Evolutionary conservation across 257 asterid genomes (phyloP).

Genomic region (Gardenia jasminoides): DNA sequence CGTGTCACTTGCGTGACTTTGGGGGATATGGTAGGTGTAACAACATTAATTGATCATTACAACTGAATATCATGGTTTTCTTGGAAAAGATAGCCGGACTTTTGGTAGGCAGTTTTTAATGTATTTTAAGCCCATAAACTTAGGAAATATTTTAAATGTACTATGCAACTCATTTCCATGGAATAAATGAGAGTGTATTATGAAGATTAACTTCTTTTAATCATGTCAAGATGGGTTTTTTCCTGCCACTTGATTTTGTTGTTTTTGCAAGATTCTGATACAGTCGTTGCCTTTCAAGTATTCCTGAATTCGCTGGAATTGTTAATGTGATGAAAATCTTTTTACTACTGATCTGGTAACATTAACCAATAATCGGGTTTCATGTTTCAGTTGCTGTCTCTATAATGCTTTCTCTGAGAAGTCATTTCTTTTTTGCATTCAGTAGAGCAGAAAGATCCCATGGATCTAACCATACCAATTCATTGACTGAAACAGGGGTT

Average conservation of each 20-base stretch:
- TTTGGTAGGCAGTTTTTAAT: neutral
- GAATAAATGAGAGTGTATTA: neutral
- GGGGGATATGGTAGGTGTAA: too few relatives aligned
- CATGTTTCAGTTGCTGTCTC: neutral
- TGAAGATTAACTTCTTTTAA: neutral
- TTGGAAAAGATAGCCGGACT: neutral
- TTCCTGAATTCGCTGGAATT: neutral
- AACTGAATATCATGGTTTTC: neutral
- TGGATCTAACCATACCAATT: neutral
- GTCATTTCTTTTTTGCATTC: neutral
- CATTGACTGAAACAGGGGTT: conserved; percentile 37
- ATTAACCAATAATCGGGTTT: neutral
- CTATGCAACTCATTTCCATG: neutral
- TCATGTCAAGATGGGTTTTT: neutral
- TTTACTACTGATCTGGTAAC: neutral
- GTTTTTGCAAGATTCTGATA: conserved; percentile 3
- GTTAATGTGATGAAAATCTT: neutral
- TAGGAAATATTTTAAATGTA: neutral
- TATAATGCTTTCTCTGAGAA: neutral
- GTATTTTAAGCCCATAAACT: neutral
- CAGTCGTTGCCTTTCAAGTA: neutral
- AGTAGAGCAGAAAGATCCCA: neutral
- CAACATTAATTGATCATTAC: neutral
- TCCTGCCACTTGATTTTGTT: neutral
- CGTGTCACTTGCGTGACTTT: neutral